phyloP scores from a whole-genome alignment of 2,329 filamentous ascomycete species.

The Cadophora gregata region DNA sequence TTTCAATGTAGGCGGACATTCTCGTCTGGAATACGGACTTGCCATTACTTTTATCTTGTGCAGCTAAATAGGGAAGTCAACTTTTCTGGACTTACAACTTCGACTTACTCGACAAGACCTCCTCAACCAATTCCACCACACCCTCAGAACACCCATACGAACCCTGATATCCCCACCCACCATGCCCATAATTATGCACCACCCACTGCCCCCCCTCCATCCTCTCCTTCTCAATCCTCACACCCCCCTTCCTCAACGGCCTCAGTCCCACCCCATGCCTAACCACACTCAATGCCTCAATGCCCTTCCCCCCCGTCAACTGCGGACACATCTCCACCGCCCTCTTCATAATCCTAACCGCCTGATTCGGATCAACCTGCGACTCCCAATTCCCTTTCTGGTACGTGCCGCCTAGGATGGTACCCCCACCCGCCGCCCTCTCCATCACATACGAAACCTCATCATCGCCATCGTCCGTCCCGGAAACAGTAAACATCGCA shows the following conservation, averaged over 20 bases:
- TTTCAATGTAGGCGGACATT: too few species aligned
- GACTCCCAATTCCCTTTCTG: conserved; percentile 69
- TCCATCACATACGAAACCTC: conserved; percentile 73
- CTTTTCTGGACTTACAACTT: conserved; percentile 30
- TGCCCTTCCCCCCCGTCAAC: conserved; percentile 61
- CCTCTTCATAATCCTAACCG: conserved; percentile 71
- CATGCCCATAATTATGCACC: conserved; percentile 68
- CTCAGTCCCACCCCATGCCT: conserved; percentile 71
- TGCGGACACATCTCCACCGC: conserved; percentile 61
- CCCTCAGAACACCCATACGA: conserved; percentile 73
- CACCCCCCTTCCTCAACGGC: conserved; percentile 65
- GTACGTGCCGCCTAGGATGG: conserved; percentile 70
- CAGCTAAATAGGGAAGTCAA: too few species aligned
- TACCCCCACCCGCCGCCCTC: conserved; percentile 69
- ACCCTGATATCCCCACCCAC: conserved; percentile 66
- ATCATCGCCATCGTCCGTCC: conserved; percentile 67
- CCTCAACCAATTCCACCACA: conserved; percentile 69
- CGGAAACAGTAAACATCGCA: conserved; percentile 64
- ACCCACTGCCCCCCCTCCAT: conserved; percentile 57
- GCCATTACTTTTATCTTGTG: background rate
- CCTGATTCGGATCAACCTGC: conserved; percentile 66
- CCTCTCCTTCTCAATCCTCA: conserved; percentile 66
- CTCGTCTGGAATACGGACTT: too few species aligned
- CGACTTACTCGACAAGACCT: conserved; percentile 44
- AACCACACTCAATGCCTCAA: conserved; percentile 68